phyloP scores from a whole-genome alignment of 2,329 filamentous ascomycete genomes.

The Neopestalotiopsis clavispora region DNA sequence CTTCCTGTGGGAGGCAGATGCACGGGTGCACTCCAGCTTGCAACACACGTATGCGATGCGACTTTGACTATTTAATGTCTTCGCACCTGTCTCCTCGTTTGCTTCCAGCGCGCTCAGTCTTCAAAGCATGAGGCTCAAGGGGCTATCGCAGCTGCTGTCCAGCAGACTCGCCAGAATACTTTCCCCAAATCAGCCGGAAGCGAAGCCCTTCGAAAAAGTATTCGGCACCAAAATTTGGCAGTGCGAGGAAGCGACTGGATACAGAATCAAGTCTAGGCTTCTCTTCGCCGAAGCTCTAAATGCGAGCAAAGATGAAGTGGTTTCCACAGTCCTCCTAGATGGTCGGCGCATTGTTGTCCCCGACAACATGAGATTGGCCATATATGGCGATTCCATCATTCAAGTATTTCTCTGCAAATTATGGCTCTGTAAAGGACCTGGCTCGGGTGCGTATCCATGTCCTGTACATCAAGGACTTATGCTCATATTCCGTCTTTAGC shows the following conservation, averaged over 20 bases:
- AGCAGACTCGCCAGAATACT: neutral
- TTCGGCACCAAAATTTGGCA: neutral
- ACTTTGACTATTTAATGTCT: too few species aligned
- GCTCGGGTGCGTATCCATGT: neutral
- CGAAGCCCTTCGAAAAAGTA: neutral
- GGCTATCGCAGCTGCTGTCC: neutral
- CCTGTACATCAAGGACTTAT: neutral
- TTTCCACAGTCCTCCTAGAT: neutral
- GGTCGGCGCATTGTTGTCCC: neutral
- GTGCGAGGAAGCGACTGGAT: neutral
- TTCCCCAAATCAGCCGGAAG: neutral
- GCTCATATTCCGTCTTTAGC: neutral
- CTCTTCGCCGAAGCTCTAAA: neutral
- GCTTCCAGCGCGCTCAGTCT: neutral
- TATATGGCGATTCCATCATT: slow-evolving; percentile 1
- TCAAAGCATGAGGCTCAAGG: neutral
- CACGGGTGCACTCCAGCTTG: too few species aligned
- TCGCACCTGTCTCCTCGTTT: neutral
- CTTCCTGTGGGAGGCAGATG: too few species aligned
- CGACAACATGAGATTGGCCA: neutral
- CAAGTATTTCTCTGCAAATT: neutral
- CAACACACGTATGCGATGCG: too few species aligned
- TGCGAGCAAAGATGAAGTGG: neutral
- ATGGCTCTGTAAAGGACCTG: neutral
- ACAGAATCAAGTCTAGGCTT: neutral